Conservation (phyloP, 208 protist genomes). For the Trypanosoma avium region DNA sequence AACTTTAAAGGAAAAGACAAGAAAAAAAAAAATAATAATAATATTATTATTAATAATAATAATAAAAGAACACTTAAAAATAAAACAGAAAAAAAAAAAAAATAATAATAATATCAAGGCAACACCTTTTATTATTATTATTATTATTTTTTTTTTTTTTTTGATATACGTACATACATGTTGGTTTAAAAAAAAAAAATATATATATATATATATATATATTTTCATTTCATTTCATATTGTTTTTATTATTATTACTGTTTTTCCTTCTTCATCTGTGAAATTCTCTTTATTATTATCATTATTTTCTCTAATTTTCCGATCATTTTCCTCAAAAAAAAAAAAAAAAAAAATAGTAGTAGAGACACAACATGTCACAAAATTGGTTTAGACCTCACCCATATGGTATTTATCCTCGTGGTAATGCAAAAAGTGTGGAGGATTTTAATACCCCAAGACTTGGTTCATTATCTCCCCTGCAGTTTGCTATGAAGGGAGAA, state of each 20-base stretch:
- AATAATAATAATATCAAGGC: too few relatives aligned
- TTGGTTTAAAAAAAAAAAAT: too few relatives aligned
- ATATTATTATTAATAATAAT: too few relatives aligned
- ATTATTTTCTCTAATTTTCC: background rate
- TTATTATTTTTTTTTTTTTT: too few relatives aligned
- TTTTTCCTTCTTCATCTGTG: background rate
- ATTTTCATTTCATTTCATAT: background rate
- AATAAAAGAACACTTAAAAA: too few relatives aligned
- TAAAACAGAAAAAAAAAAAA: too few relatives aligned
- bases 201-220: conserved; percentile 1
- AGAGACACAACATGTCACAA: conserved; percentile 32
- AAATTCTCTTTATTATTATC: background rate
- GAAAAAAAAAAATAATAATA: too few relatives aligned
- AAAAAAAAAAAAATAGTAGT: background rate
- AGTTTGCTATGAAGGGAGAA: conserved; percentile 36
- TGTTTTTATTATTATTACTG: background rate
- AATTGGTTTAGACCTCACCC: conserved; percentile 79
- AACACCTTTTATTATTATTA: too few relatives aligned
- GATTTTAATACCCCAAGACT: conserved; percentile 58
- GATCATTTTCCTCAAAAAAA: background rate
- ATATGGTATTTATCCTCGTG: conserved; percentile 79
- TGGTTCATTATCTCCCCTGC: conserved; percentile 63
- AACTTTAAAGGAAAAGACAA: too few relatives aligned
- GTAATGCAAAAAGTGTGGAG: conserved; percentile 48
- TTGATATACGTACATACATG: too few relatives aligned